A percentile compares a stretch with the other conserved stretches of the same genome.
Evolutionary conservation across 2,329 filamentous ascomycete species (phyloP).

Genomic region (Coleophoma crateriformis): DNA sequence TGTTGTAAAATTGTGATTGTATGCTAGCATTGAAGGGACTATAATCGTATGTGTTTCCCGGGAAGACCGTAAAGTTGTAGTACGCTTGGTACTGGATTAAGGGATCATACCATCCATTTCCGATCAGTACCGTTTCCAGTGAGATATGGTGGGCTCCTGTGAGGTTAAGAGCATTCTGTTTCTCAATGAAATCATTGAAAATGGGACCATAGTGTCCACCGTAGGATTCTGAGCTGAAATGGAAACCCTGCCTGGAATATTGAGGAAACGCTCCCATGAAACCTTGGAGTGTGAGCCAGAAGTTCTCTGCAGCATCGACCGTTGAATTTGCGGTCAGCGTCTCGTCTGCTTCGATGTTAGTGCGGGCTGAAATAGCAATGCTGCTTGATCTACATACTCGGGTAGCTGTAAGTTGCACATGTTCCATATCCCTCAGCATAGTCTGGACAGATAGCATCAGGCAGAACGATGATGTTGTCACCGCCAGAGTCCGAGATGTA

Average conservation of each 20-base stretch:
- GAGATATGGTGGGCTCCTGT: slow-evolving; percentile 38
- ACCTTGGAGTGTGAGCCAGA: slow-evolving; percentile 56
- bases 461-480: slow-evolving; percentile 34
- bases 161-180: slow-evolving; percentile 54
- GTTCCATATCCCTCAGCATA: slow-evolving; percentile 33
- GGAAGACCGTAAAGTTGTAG: slow-evolving; percentile 51
- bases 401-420: slow-evolving; percentile 51
- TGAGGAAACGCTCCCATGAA: slow-evolving; percentile 57
- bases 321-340: slow-evolving; percentile 48
- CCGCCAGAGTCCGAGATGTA: slow-evolving; percentile 7
- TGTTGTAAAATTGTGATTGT: slow-evolving; percentile 49
- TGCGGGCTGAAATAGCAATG: background rate
- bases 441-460: slow-evolving; percentile 41
- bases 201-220: slow-evolving; percentile 54
- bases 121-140: slow-evolving; percentile 45
- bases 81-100: slow-evolving; percentile 49
- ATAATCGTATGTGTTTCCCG: slow-evolving; percentile 52
- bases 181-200: slow-evolving; percentile 51
- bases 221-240: slow-evolving; percentile 51
- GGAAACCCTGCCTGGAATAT: slow-evolving; percentile 42
- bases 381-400: slow-evolving; percentile 18
- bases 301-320: slow-evolving; percentile 45
- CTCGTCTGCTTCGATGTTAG: slow-evolving; percentile 22
- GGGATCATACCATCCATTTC: slow-evolving; percentile 54
- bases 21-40: slow-evolving; percentile 43